Evolutionary conservation across 331 rosid genomes (phyloP).

Genomic region (Acacia concinna): DNA sequence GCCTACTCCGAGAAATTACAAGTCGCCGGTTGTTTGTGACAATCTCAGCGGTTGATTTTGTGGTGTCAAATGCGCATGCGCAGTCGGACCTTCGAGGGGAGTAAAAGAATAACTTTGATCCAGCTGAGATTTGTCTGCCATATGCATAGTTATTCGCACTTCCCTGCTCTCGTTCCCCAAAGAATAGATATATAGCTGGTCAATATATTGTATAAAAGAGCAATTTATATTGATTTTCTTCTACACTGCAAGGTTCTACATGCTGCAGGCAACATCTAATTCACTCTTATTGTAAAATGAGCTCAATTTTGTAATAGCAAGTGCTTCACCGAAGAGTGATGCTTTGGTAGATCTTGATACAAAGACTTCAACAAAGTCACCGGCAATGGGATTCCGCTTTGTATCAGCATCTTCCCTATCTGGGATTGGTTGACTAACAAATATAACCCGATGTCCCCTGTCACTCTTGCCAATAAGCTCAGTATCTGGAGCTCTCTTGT

Average conservation of each 20-base stretch:
- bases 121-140: not conserved
- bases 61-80: constrained; percentile 8
- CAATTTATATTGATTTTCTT: not conserved
- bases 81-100: constrained; percentile 19
- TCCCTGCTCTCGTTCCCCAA: constrained; percentile 12
- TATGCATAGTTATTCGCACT: constrained; percentile 17
- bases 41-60: not conserved
- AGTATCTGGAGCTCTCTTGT: constrained; percentile 83
- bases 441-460: constrained; percentile 83
- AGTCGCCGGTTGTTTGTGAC: constrained; percentile 5
- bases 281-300: constrained; percentile 51
- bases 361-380: constrained; percentile 87
- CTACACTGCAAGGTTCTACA: constrained; percentile 28
- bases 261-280: constrained; percentile 58
- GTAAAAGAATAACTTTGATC: constrained; percentile 22
- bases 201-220: not conserved
- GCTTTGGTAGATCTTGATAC: constrained; percentile 81
- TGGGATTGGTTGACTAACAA: constrained; percentile 54
- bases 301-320: constrained; percentile 76
- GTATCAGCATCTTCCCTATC: constrained; percentile 54
- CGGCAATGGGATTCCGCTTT: constrained; percentile 60
- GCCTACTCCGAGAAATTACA: constrained; percentile 6
- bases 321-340: constrained; percentile 78
- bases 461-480: constrained; percentile 94
- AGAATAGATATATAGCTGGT: not conserved